Base-by-base conservation (phyloP, 2,329 filamentous ascomycete genomes). In the Tolypocladium nubicola region DNA sequence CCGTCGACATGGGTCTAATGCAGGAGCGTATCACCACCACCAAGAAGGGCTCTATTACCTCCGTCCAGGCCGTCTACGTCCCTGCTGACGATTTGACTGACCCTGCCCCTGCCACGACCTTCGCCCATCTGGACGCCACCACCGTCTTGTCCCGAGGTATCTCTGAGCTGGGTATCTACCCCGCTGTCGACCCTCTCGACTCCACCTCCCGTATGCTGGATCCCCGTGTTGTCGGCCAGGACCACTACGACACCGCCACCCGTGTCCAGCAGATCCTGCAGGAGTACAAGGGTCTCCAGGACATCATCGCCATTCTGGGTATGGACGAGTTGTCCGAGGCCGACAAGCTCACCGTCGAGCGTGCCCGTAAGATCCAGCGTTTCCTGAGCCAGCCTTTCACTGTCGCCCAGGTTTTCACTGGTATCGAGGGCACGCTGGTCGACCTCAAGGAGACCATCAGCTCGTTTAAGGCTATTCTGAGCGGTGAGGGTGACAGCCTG, bases 71-170 rank as follows among this genome's bases (percentile, higher is more conserved):
- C 79, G 94, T 99, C 79, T 99, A 99, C 84, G 94, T 99, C 79
- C 94, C 94, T 77, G 94, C 94, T 88, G 94, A 99, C 79, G 94
- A 99, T 89, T 88, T 99, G 90, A 99, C 94, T 83, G 94, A 99
- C 82, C 94, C 94, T 81, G 94, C 94, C 68, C 94, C 94, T 70
- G 94, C 94, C 76, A 97, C 94, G 78, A 99, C 94, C 78, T 99
- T 99, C 80, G 94, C 94, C 76, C 94, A 99, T 80, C 89, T 99
- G 87, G 94, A 99, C 84, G 94, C 94, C 85, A 99, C 94, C 79
- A 99, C 94, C 87, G 94, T 97, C 76, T 84, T 99, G 85, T 99
- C 94, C 73, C 93, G 94, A 89, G 93, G 94, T 92, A 99, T 99
- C 77, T 97, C 94, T 67, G 94, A 99, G 85, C 84, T 99, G 86